A percentile compares a stretch with the other conserved stretches of the same genome.
Conservation (phyloP, 306 rosid species). For the Mimosa bimucronata region DNA sequence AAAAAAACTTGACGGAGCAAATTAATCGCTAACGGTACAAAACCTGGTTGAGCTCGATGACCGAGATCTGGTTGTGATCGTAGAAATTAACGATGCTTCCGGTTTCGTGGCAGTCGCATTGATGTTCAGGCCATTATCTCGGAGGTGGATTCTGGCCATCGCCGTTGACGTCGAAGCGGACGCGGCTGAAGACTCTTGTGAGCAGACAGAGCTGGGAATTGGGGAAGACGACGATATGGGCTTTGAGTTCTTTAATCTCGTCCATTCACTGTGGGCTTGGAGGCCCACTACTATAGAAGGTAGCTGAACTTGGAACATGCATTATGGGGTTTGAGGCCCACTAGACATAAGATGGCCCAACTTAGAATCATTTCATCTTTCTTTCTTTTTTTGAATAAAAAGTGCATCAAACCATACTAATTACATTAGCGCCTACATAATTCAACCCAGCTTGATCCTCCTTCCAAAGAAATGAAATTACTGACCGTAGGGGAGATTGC, state of each 20-base stretch:
- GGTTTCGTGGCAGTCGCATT: constrained; percentile 54
- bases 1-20: constrained; percentile 44
- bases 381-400: no score
- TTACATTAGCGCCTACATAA: no score
- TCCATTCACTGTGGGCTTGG: neutral
- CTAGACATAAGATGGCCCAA: neutral
- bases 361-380: neutral
- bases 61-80: constrained; percentile 76
- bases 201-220: constrained; percentile 28
- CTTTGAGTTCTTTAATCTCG: neutral
- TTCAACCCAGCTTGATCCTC: no score
- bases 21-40: constrained; percentile 61
- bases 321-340: no score
- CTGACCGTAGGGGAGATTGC: no score
- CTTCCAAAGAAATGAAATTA: no score
- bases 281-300: neutral
- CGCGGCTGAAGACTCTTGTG: constrained; percentile 56
- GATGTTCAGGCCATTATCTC: constrained; percentile 71
- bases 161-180: constrained; percentile 74
- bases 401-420: no score
- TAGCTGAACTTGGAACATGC: neutral
- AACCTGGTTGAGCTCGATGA: constrained; percentile 61
- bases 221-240: neutral
- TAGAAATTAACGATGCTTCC: constrained; percentile 73
- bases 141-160: constrained; percentile 74